Conservation (phyloP, 257 asterid genomes). For the Cinchona pubescens region DNA sequence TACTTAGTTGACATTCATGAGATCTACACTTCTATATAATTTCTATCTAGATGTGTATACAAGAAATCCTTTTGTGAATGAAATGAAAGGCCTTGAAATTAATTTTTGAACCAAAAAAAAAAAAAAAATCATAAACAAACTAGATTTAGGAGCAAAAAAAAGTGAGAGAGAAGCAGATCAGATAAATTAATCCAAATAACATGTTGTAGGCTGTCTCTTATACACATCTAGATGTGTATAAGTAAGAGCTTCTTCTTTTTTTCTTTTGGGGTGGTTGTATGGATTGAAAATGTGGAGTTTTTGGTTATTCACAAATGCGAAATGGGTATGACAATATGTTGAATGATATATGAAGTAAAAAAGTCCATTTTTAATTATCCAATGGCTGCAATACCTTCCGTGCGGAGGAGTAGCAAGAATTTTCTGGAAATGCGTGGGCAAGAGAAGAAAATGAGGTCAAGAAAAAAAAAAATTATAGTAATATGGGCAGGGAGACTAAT, state of each 20-base stretch:
- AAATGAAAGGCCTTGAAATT: background rate
- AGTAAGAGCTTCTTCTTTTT: constrained; percentile 14
- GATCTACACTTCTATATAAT: too few relatives aligned
- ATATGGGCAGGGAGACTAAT: too few relatives aligned
- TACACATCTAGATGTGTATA: too few relatives aligned
- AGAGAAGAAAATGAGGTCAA: constrained; percentile 3
- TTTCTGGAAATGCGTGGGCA: too few relatives aligned
- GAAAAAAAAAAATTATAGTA: background rate
- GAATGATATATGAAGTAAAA: too few relatives aligned
- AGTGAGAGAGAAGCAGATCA: constrained; percentile 5
- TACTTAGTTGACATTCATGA: too few relatives aligned
- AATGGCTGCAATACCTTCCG: too few relatives aligned
- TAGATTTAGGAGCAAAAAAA: background rate
- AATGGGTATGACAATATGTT: too few relatives aligned
- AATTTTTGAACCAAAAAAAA: constrained; percentile 2
- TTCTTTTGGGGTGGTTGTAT: background rate
- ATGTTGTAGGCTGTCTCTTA: constrained; percentile 5
- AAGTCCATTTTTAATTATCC: too few relatives aligned
- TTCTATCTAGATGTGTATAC: too few relatives aligned
- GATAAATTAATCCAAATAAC: constrained; percentile 1
- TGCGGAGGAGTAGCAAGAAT: too few relatives aligned
- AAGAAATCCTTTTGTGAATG: background rate
- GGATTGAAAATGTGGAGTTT: background rate
- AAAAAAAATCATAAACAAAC: constrained; percentile 4
- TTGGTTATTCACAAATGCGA: too few relatives aligned